phyloP scores from a whole-genome alignment of 345 rosid genomes.

The Salix brachista region DNA sequence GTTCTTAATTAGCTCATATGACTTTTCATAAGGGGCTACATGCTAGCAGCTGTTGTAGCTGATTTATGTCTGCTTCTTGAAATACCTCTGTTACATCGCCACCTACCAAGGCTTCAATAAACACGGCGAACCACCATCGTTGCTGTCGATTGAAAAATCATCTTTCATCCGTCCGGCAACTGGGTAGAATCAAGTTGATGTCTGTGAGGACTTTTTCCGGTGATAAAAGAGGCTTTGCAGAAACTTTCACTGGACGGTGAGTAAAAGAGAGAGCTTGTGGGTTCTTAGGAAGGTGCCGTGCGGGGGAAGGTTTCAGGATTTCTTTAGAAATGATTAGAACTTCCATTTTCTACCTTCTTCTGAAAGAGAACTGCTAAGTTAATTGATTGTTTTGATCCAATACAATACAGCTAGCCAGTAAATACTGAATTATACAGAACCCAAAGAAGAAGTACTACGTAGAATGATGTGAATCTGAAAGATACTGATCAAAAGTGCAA shows the following conservation, averaged over 20 bases:
- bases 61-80: background rate
- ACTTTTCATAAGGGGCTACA: background rate
- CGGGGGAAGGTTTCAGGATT: conserved; percentile 4
- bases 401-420: background rate
- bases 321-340: conserved; percentile 2
- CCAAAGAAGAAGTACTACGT: background rate
- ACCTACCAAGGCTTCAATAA: background rate
- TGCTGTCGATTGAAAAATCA: background rate
- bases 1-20: background rate
- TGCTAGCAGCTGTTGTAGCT: background rate
- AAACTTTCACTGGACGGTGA: background rate
- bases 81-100: conserved; percentile 4
- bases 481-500: background rate
- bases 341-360: background rate
- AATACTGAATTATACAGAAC: background rate
- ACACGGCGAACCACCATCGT: conserved; percentile 4
- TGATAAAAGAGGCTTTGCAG: background rate
- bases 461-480: background rate
- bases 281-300: background rate
- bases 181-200: conserved; percentile 1
- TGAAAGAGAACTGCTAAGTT: background rate
- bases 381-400: background rate
- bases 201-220: conserved; percentile 4
- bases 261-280: conserved; percentile 8
- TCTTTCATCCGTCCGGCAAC: conserved; percentile 3